phyloP scores from a whole-genome alignment of 768 basidiomycete species.

The Tylopilus plumbeoviolaceoides region DNA sequence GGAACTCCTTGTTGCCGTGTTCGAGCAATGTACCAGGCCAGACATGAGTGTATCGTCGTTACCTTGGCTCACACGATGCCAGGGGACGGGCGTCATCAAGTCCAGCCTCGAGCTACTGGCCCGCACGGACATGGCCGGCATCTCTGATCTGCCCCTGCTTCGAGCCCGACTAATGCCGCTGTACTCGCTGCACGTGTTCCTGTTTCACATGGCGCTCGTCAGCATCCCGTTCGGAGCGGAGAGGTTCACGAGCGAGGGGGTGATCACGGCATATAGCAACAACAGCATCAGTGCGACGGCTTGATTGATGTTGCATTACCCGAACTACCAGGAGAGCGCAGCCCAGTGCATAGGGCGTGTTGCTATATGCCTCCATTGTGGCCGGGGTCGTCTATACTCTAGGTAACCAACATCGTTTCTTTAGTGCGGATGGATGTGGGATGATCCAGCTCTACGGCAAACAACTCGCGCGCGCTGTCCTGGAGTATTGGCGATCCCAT shows the following conservation, averaged over 20 bases:
- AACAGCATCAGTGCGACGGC: slow-evolving; percentile 74
- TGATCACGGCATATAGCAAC: slow-evolving; percentile 80
- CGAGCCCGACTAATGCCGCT: slow-evolving; percentile 60
- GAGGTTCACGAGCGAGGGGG: slow-evolving; percentile 77
- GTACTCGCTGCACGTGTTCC: slow-evolving; percentile 73
- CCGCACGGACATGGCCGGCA: slow-evolving; percentile 63
- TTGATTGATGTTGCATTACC: slow-evolving; percentile 61
- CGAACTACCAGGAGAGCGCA: slow-evolving; percentile 70
- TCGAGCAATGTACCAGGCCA: slow-evolving; percentile 70
- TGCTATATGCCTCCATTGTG: slow-evolving; percentile 76
- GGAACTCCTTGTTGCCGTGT: slow-evolving; percentile 77
- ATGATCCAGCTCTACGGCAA: slow-evolving; percentile 82
- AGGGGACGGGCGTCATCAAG: slow-evolving; percentile 76
- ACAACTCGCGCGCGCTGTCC: slow-evolving; percentile 72
- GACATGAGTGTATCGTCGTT: slow-evolving; percentile 67
- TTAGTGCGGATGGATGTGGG: slow-evolving; percentile 81
- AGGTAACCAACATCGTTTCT: slow-evolving; percentile 66
- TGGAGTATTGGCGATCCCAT: slow-evolving; percentile 82
- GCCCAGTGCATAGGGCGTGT: slow-evolving; percentile 76
- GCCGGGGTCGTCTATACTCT: slow-evolving; percentile 64
- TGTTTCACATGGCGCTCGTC: slow-evolving; percentile 84
- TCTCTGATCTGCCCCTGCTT: slow-evolving; percentile 62
- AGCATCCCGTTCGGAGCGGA: slow-evolving; percentile 76
- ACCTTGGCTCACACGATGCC: slow-evolving; percentile 75
- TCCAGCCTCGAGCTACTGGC: slow-evolving; percentile 70